A percentile compares a stretch with the other conserved stretches of the same genome.
Evolutionary conservation across 2,329 filamentous ascomycete genomes (phyloP).

Genomic region (Teratosphaeria zuluensis): DNA sequence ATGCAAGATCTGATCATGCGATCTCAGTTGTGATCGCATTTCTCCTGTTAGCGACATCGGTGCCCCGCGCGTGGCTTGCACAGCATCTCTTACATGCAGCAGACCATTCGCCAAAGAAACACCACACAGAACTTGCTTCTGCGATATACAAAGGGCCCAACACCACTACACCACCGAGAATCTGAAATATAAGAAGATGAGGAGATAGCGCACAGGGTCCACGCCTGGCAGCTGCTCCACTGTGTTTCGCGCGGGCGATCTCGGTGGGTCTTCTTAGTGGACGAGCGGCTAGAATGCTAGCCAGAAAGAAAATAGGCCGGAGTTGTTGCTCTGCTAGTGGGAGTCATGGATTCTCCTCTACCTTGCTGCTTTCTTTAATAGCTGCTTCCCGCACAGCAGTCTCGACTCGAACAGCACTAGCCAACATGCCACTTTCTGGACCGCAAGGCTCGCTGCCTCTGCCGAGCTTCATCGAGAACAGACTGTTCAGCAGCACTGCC

Average conservation of each 20-base stretch:
- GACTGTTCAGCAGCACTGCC: not conserved
- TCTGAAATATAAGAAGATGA: not conserved
- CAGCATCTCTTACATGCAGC: not conserved
- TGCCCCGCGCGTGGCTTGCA: not conserved
- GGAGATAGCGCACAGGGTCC: not conserved
- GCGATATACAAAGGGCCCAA: not conserved
- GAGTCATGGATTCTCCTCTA: not conserved
- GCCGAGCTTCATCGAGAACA: constrained; percentile 2
- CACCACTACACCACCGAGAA: not conserved
- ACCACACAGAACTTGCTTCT: not conserved
- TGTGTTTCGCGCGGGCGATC: not conserved
- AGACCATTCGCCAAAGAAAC: not conserved
- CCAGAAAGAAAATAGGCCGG: not conserved
- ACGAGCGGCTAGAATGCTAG: not conserved
- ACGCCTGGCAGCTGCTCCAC: not conserved
- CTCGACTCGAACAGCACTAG: not conserved
- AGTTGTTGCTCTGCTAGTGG: not conserved
- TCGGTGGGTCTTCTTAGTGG: not conserved
- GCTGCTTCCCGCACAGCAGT: not conserved
- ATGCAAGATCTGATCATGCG: not conserved
- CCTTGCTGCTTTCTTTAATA: not conserved
- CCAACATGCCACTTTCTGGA: not conserved
- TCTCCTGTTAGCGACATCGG: not conserved
- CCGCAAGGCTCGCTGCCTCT: constrained; percentile 1
- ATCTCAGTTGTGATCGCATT: not conserved